Percentiles rank a stretch among this genome's conserved stretches.
Conservation (phyloP, 2,329 filamentous ascomycete genomes). For the Colletotrichum sp. region DNA sequence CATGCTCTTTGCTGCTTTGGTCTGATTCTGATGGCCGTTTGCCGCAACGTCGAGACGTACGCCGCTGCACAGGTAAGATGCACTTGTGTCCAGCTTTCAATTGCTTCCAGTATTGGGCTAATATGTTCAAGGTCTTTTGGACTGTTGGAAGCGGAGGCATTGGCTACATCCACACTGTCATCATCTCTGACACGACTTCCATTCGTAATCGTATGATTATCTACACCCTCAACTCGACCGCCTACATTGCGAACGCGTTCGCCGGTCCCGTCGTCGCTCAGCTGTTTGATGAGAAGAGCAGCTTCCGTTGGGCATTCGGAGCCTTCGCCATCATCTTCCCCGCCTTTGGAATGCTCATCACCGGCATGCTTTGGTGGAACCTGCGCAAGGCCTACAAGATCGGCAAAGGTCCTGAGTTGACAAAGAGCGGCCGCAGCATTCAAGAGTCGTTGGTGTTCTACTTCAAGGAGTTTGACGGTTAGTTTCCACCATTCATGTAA, state of each 20-base stretch:
- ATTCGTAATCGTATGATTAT: constrained; percentile 35
- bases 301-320: constrained; percentile 49
- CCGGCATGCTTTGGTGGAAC: constrained; percentile 18
- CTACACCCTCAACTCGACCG: constrained; percentile 34
- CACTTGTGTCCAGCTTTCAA: rapidly evolving
- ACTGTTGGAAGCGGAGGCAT: constrained; percentile 48
- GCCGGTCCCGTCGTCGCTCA: constrained; percentile 29
- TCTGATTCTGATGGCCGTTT: constrained; percentile 62
- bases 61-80: constrained; percentile 33
- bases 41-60: constrained; percentile 53
- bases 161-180: constrained; percentile 31
- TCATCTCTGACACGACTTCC: constrained; percentile 35
- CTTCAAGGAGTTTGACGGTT: constrained; percentile 29
- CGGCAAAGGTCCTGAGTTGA: constrained; percentile 21
- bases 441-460: constrained; percentile 21
- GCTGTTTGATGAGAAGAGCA: constrained; percentile 26
- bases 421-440: constrained; percentile 26
- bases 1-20: constrained; percentile 38
- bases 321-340: constrained; percentile 64
- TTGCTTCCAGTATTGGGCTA: background rate
- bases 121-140: constrained; percentile 54
- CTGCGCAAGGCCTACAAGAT: constrained; percentile 19
- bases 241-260: constrained; percentile 41
- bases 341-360: background rate
- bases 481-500: background rate